A percentile compares a stretch with the other conserved stretches of the same genome.
Conservation (phyloP, 192 early-diverging fungal genomes). For the Podila epigama region DNA sequence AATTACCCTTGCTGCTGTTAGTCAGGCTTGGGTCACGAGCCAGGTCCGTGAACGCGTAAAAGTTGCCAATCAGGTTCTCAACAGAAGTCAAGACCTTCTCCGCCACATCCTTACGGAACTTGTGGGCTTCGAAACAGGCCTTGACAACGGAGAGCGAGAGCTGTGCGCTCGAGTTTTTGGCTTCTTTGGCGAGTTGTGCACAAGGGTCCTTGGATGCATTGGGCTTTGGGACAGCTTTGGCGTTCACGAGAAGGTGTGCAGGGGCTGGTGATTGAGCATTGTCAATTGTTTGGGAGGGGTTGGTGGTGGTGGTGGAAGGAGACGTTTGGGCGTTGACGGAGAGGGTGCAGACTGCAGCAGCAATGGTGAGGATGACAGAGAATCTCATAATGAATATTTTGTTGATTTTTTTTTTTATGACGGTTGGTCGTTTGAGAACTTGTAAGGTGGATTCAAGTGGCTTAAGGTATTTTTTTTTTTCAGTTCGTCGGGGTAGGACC, state of each 20-base stretch:
- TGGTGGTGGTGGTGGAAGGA: conserved; percentile 5
- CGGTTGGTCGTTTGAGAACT: background rate
- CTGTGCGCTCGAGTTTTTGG: background rate
- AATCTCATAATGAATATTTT: conserved; percentile 61
- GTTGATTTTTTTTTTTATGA: background rate
- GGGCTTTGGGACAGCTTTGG: background rate
- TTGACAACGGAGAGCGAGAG: conserved; percentile 12
- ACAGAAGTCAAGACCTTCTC: conserved; percentile 10
- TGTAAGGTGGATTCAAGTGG: background rate
- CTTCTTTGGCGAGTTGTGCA: conserved; percentile 7
- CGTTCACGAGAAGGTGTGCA: background rate
- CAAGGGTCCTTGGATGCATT: conserved; percentile 11
- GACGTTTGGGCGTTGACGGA: conserved; percentile 49
- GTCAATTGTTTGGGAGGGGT: no score
- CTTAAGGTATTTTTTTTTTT: background rate
- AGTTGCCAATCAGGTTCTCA: conserved; percentile 20
- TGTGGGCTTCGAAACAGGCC: conserved; percentile 16
- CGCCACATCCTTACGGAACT: conserved; percentile 13
- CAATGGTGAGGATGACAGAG: conserved; percentile 52
- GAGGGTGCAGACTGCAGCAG: conserved; percentile 58
- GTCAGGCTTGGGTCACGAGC: conserved; percentile 4
- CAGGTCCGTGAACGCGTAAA: conserved; percentile 29
- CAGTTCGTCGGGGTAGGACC: no score
- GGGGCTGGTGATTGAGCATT: background rate
- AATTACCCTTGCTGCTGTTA: background rate